Base-by-base conservation (phyloP, 805 yeast species). In the Tetrapisispora nanseiensis region DNA sequence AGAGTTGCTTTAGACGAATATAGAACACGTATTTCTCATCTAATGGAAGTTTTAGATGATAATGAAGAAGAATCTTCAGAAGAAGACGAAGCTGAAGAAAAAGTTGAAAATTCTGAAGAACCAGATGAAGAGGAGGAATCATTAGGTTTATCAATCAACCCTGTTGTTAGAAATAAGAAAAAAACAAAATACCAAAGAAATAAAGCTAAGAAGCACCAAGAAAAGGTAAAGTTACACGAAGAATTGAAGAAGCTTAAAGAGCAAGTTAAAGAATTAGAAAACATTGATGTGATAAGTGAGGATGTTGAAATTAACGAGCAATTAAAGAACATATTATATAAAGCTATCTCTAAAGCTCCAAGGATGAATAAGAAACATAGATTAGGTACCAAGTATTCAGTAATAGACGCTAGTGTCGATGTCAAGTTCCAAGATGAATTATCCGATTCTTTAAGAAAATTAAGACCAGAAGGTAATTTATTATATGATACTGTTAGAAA, bases 391-490 rank as follows among this genome's bases (percentile, higher is more conserved):
- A 72, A 67, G 46, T 67, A 70, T 47, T 65, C 71, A 15, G 67
- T 78, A 11, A 52, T 70, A 29, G 71, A 71, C 28, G 69, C 68
- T 18, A 67, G 70, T 10, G 50, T 78, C 30, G 82, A 90, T 54
- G 82, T 92, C 22, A 90, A 92, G 65, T 73, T 92, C 40, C 76
- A 94, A 21, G 90, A 86, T 57, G 98, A 92, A 63, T 71, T 92
- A 49, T 78, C 82, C 27, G 94, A 84, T 54, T 84, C 95, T 13
- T 69, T 92, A 53, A 76, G 96, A 61, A 75, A 78, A 48, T 67
- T 92, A 56, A 84, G 76, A 57, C 92, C 97, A 0, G 98, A 92
- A 66, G 97, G 97, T 15, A 85, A 82, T 59, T 66, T 86, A 44
- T 69, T 86, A 35, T 78, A 80, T 49, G 97, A 89, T 58, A 80